phyloP scores from a whole-genome alignment of 2,329 filamentous ascomycete genomes.

The Neocatenulostroma microsporum region DNA sequence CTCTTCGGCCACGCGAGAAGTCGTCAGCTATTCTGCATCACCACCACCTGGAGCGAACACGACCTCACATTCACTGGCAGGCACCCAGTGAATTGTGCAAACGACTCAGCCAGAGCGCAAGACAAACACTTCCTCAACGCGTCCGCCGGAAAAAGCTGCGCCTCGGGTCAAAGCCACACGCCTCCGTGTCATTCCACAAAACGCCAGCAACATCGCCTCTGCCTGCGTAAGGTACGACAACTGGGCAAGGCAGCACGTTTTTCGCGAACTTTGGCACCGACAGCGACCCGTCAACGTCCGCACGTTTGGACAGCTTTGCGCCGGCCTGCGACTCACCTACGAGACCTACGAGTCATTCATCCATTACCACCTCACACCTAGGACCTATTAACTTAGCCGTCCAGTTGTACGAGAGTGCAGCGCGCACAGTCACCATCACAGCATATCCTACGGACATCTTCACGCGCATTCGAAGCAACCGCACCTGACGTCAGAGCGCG shows the following conservation, averaged over 20 bases:
- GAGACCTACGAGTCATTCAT: no score
- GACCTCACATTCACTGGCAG: conserved; percentile 1
- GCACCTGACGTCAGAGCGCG: conserved; percentile 1
- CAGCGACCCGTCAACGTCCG: neutral
- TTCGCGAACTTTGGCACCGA: neutral
- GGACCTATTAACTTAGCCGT: conserved; percentile 14
- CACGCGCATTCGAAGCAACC: neutral
- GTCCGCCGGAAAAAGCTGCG: neutral
- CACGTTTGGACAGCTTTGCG: neutral
- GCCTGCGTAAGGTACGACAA: neutral
- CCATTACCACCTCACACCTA: neutral
- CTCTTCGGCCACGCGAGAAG: no score
- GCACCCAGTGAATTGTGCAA: neutral
- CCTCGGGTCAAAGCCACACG: conserved; percentile 1
- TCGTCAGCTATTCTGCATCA: no score
- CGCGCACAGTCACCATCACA: no score
- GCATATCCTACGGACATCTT: no score
- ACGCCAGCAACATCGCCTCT: neutral
- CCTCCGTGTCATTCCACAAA: conserved; percentile 1
- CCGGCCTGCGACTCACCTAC: no score
- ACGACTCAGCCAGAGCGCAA: no score
- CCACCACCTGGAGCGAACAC: no score
- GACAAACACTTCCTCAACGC: neutral
- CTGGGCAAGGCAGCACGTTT: neutral
- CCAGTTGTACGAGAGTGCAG: conserved; percentile 2